Evolutionary conservation across 2,329 filamentous ascomycete species (phyloP).

Genomic region (Pseudogymnoascus sp.): DNA sequence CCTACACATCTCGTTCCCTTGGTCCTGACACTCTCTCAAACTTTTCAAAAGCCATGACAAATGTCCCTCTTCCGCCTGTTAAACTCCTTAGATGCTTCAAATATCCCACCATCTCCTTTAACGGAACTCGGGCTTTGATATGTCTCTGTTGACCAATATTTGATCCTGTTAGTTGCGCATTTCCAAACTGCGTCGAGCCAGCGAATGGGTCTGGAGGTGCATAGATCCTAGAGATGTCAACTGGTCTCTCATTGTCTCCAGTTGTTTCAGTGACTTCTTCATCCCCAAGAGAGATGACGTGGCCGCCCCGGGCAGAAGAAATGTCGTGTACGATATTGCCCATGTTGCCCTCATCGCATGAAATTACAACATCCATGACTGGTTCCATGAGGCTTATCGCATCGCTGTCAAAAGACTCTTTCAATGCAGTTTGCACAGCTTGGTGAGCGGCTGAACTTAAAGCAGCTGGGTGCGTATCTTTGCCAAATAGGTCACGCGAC

Average conservation of each 20-base stretch:
- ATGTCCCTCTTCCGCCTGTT: conserved; percentile 75
- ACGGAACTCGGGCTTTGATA: conserved; percentile 78
- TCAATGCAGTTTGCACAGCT: conserved; percentile 63
- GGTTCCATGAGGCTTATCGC: conserved; percentile 74
- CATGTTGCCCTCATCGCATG: conserved; percentile 72
- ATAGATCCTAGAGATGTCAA: conserved; percentile 72
- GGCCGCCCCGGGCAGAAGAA: conserved; percentile 62
- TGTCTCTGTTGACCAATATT: conserved; percentile 41
- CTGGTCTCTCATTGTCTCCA: conserved; percentile 27
- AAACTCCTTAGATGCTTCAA: conserved; percentile 79
- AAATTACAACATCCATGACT: conserved; percentile 84
- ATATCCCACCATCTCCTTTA: conserved; percentile 97
- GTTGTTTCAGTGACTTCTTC: conserved; percentile 20
- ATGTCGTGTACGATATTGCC: conserved; percentile 79
- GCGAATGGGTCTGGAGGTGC: conserved; percentile 79
- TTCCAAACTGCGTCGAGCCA: not conserved
- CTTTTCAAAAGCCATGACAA: conserved; percentile 64
- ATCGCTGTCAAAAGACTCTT: conserved; percentile 45
- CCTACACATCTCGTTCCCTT: conserved; percentile 31
- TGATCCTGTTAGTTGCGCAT: not conserved
- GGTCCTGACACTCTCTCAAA: conserved; percentile 59
- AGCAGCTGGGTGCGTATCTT: conserved; percentile 58
- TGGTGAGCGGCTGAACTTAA: conserved; percentile 58
- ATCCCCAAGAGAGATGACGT: conserved; percentile 60
- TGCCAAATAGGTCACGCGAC: conserved; percentile 53